Base-by-base conservation (phyloP, 2,329 filamentous ascomycete species). In the Chalara sp. region DNA sequence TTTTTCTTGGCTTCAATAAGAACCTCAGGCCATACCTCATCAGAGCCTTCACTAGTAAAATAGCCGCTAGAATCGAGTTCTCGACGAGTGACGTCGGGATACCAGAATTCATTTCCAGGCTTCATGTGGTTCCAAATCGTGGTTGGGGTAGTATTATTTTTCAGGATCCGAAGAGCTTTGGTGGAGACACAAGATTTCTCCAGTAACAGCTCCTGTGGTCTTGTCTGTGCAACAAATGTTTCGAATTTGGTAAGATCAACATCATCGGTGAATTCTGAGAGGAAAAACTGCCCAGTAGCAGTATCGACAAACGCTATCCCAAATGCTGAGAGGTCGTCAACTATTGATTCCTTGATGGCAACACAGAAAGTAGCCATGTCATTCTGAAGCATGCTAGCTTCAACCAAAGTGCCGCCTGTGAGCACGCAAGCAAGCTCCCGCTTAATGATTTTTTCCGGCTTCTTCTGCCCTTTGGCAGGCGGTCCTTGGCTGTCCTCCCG, bases 341-440 rank as follows among this genome's bases (percentile, higher is more conserved):
- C 73, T 8, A 87, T 74, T 1, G 81, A 67, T 65, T 92, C 87
- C 66, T 99, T 99, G 70, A 99, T 93, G 1, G 93, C 87, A 48
- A 93, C 89, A 66, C 93, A 99, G 68, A 89, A 97, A 0, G 90
- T 95, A 1, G 93, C 89, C 86, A 96, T 96, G 67, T 99, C 93
- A 63, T 96, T 89, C 67, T 97, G 92, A 40, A 99, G 80, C 93
- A 99, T 99, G 58, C 88, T 84, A 12, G 89, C 91, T 54, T 99
- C 93, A 5, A 99, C 92, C 1, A 99, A 79, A 0, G 93, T 99
- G 32, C 93, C 93, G 6, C 85, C 84, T 0, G 93, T 99, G 31
- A 99, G 76, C 10, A 99, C 89, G 61, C 89, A 93, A 1, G 91
- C 85, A 35, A 99, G 75, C 68, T 99, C 90, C 65, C 93, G 82